phyloP scores from a whole-genome alignment of 2,329 filamentous ascomycete genomes.

The Aspergillus fumigatiaffinis region DNA sequence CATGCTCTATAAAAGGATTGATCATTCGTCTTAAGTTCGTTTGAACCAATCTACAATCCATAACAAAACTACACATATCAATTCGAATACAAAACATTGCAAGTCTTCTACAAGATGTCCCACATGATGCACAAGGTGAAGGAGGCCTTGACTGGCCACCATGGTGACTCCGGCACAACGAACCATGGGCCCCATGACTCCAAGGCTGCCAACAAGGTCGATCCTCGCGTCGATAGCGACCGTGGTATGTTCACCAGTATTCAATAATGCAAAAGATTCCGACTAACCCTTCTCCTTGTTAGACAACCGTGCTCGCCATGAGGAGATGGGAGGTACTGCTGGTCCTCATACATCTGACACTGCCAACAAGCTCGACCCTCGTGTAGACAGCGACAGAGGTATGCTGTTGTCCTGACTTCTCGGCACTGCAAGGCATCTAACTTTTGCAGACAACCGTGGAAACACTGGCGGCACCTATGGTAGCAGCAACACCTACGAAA shows the following conservation, averaged over 20 bases:
- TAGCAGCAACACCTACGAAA: neutral
- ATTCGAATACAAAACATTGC: neutral
- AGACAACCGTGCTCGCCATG: constrained; percentile 8
- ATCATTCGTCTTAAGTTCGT: neutral
- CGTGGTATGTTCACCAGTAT: constrained; percentile 5
- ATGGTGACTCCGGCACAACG: constrained; percentile 13
- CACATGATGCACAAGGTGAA: constrained; percentile 44
- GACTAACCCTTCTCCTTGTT: neutral
- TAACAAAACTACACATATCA: neutral
- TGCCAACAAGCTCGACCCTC: neutral
- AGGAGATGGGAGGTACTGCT: neutral
- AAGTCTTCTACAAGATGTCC: constrained; percentile 35
- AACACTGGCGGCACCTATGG: constrained; percentile 1
- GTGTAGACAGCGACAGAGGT: neutral
- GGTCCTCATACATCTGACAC: neutral
- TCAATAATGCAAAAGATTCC: neutral
- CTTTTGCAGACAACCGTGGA: neutral
- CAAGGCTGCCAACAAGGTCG: constrained; percentile 16
- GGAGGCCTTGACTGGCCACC: constrained; percentile 34
- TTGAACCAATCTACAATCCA: neutral
- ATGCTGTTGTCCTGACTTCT: too few relatives aligned
- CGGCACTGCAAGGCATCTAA: too few relatives aligned
- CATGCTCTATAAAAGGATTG: neutral
- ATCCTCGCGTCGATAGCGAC: constrained; percentile 17
- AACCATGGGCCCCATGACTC: constrained; percentile 15